A percentile compares a stretch with the other conserved stretches of the same genome.
These are phyloP conservation scores for Paramecium primaurelia DNA, from an alignment of 73 alveolate species.

Conservation along the genomic window DNA sequence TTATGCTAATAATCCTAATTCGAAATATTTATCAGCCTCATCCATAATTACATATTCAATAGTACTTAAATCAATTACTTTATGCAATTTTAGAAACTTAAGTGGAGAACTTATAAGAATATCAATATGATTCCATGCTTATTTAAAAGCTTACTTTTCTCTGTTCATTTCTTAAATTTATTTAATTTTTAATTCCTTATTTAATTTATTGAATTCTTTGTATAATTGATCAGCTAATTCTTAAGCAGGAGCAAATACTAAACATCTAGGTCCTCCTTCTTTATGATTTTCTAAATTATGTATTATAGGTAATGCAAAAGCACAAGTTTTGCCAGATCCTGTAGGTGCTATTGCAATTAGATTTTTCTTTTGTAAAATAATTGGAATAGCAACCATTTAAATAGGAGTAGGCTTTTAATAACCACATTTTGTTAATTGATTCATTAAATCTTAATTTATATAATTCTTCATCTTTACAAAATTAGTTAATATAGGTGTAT, in stretches of 20 bases:
- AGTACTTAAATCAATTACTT: neutral
- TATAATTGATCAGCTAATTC: slow-evolving; percentile 74
- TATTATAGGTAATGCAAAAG: slow-evolving; percentile 59
- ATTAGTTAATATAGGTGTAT: slow-evolving; percentile 48
- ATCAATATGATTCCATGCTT: slow-evolving; percentile 47
- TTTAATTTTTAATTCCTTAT: slow-evolving; percentile 45
- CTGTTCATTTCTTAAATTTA: slow-evolving; percentile 39
- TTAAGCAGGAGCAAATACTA: slow-evolving; percentile 75
- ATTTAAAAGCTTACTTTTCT: slow-evolving; percentile 50
- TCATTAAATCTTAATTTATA: neutral
- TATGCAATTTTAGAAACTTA: slow-evolving; percentile 44
- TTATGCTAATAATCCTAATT: slow-evolving; percentile 65
- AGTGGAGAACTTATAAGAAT: slow-evolving; percentile 66
- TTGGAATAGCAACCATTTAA: slow-evolving; percentile 54
- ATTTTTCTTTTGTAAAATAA: slow-evolving; percentile 46
- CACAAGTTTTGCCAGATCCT: slow-evolving; percentile 73
- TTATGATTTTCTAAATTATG: neutral
- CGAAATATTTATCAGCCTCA: slow-evolving; percentile 87
- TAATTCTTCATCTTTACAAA: slow-evolving; percentile 47
- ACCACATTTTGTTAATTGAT: neutral
- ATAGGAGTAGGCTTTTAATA: slow-evolving; percentile 60
- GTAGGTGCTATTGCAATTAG: slow-evolving; percentile 71
- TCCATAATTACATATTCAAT: slow-evolving; percentile 68
- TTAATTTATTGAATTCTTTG: slow-evolving; percentile 56
- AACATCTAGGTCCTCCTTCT: slow-evolving; percentile 68